Conservation (phyloP, 2,329 filamentous ascomycete species). For the Stagonosporopsis cucurbitacearum region DNA sequence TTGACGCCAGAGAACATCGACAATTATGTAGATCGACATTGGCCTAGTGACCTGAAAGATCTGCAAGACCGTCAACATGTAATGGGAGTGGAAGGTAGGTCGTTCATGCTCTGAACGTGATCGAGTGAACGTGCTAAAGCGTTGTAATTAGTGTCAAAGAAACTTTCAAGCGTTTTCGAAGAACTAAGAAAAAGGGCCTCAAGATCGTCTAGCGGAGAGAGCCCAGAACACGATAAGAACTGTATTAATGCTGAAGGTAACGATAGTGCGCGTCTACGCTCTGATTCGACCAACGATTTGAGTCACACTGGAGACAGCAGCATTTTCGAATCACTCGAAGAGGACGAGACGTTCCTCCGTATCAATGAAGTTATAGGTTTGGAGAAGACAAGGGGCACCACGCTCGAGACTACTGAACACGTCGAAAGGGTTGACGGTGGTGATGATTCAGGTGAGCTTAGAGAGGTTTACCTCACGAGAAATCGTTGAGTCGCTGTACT, state of each 20-base stretch:
- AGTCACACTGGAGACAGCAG: not conserved
- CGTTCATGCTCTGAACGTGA: not conserved
- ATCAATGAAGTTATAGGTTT: not conserved
- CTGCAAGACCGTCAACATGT: not conserved
- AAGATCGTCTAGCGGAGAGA: not conserved
- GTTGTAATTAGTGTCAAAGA: not conserved
- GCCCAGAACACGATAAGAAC: too few species aligned
- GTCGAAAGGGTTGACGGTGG: not conserved
- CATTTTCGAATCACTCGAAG: not conserved
- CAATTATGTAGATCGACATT: not conserved
- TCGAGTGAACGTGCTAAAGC: not conserved
- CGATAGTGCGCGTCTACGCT: not conserved
- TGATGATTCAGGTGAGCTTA: not conserved
- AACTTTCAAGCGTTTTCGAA: not conserved
- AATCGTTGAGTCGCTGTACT: not conserved
- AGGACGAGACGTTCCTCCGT: not conserved
- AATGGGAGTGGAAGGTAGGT: not conserved
- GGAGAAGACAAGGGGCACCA: too few species aligned
- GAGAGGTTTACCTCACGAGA: not conserved
- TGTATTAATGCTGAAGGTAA: not conserved
- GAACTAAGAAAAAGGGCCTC: not conserved
- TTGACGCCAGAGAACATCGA: conserved; percentile 3
- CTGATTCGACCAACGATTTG: not conserved
- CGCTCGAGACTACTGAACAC: too few species aligned
- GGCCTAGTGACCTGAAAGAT: not conserved